Evolutionary conservation across 2,329 filamentous ascomycete genomes (phyloP), one percentile per base, ranked within the genome.

Genomic region (Phoma sp.): DNA sequence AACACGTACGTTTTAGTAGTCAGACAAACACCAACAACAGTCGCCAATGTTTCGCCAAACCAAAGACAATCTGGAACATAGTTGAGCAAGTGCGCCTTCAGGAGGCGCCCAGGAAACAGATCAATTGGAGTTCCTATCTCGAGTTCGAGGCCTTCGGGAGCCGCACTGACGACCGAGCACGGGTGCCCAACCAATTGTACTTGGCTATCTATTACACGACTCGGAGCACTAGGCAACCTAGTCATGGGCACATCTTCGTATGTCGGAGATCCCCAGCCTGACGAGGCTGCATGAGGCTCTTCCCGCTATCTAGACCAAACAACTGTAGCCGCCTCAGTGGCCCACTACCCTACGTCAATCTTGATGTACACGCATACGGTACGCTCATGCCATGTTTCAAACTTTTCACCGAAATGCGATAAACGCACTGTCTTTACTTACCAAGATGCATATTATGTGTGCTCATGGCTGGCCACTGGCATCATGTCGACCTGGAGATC

Each of bases 101-200:
- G 18, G 20, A 37, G 29, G 10, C 4, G 26, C 10, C 20, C 36
- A n/a, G 42, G 12, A 32, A 21, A 36, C 25, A 38, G 23, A 45
- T 40, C 26, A 17, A 39, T 17, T 45, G 45, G 26, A 45, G 36
- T n/a, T 20, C 32, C 26, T 15, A 28, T 21, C 21, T 20, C 39
- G 20, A 48, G 43, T 36, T 53, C 45, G 43, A 45, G 51, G 6
- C 37, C 15, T 29, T 38, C 39, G 21, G 20, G 38, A 45, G 33
- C 39, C 43, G 33, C 51, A 54, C 51, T 45, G 45, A 43, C 33
- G 34, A 17, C 9, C 4, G 51, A 32, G 50, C 50, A 53, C 38
- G 28, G 37, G n/a, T 20, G 26, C 20, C 25, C 43, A 32, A 42
- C 38, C 43, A 23, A 18, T 17, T 37, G 32, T 14, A 21, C 29